Percentiles rank a stretch among this genome's conserved stretches.
These are phyloP conservation scores for Xylariaceae sp. DNA, from an alignment of 2,329 filamentous ascomycete genomes.

Conservation along the genomic window DNA sequence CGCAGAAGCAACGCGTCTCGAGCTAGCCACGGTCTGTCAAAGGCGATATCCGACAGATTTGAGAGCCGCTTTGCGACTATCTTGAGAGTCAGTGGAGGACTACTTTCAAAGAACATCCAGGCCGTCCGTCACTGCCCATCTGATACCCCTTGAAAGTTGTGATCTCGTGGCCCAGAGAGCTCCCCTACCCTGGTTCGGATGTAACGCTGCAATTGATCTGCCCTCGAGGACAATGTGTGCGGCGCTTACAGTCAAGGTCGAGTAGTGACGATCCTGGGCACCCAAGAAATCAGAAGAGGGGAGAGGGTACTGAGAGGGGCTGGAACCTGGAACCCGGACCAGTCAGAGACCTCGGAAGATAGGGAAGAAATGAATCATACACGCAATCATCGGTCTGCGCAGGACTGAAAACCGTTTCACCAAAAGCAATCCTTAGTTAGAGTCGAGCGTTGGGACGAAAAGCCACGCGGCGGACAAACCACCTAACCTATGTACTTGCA, in stretches of 20 bases:
- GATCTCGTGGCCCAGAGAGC: not conserved
- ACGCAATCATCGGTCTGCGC: not conserved
- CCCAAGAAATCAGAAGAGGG: not conserved
- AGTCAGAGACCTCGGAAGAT: not conserved
- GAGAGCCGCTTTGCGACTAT: no score
- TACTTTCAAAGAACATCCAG: not conserved
- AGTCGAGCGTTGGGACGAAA: not conserved
- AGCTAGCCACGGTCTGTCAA: not conserved
- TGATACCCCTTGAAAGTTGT: constrained; percentile 5
- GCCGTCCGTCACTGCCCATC: not conserved
- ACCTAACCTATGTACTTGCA: not conserved
- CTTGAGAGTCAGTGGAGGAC: no score
- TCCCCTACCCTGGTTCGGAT: not conserved
- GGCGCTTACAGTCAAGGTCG: not conserved
- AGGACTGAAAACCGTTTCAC: constrained; percentile 2
- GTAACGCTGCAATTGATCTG: not conserved
- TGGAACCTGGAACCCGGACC: no score
- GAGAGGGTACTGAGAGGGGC: not conserved
- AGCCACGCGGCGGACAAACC: not conserved
- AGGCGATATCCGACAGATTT: not conserved
- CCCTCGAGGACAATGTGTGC: not conserved
- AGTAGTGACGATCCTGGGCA: not conserved
- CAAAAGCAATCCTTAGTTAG: constrained; percentile 12
- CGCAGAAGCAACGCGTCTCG: constrained; percentile 18
- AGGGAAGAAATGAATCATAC: constrained; percentile 6